Base-by-base conservation (phyloP, 768 basidiomycete species). In the Rhodotorula taiwanensis region DNA sequence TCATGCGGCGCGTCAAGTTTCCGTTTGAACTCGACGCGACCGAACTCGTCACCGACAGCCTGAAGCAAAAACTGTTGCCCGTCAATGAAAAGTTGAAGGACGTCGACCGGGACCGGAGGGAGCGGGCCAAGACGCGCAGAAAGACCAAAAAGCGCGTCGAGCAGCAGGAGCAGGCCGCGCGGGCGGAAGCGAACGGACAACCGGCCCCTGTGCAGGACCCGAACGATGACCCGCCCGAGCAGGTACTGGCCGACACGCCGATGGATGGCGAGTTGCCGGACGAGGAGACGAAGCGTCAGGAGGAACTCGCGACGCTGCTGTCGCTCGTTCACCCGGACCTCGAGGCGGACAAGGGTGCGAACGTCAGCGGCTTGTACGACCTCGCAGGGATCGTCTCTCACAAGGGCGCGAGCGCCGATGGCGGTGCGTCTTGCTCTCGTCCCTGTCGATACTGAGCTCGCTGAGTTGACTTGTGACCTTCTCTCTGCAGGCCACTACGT, bases 341-440 rank as follows among this genome's bases (percentile, higher is more conserved):
- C 57, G 85, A 81, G 74, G 78, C 74, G 4, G 90, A 90, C 72
- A 75, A 83, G 15, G 93, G 90, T 0, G 79, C 83, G 58, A 93
- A 86, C 75, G 77, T 81, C 27, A 87, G 83, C 25, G 91, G 88
- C 14, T 69, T 98, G 73, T 99, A 95, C 74, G 93, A 97, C 53
- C 83, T 99, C 39, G 84, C 87, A 62, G 91, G 91, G 88, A 87
- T 99, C 73, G 85, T 99, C 18, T 94, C 92, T 27, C 95, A 98
- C 81, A 99, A 99, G 76, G 95, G 95, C 16, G 83, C 92, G 0
- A 86, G 86, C 0, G 93, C 95, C 0, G 95, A 98, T 73, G 84
- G 89, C 0, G 94, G 93, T 77, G 62, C 62, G 74, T 63, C 18
- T 1, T 47, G 15, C 30, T 55, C 42, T 36, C 15, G 2, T n/a